phyloP scores from a whole-genome alignment of 352 stramenopile species.

The Globisporangium cederbergense region DNA sequence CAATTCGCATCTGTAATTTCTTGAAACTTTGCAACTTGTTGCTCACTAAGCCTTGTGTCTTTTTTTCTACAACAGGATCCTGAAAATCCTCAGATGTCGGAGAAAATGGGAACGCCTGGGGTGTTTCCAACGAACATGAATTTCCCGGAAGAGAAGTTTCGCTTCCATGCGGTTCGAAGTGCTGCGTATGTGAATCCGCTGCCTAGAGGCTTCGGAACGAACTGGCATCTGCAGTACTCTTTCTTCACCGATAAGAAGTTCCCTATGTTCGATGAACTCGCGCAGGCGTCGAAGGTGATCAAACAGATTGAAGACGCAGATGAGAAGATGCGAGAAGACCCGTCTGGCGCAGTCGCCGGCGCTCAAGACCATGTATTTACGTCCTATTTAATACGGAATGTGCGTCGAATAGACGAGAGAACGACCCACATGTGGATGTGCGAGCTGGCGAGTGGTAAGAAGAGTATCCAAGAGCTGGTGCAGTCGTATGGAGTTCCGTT shows the following conservation, averaged over 20 bases:
- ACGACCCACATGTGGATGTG: conserved; percentile 80
- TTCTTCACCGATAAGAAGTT: conserved; percentile 79
- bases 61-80: conserved; percentile 36
- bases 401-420: conserved; percentile 74
- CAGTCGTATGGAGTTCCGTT: conserved; percentile 78
- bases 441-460: conserved; percentile 60
- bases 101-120: conserved; percentile 67
- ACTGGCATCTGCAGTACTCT: conserved; percentile 85
- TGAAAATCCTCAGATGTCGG: conserved; percentile 58
- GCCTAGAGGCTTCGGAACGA: conserved; percentile 68
- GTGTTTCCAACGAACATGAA: conserved; percentile 74
- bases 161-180: conserved; percentile 64
- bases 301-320: conserved; percentile 24
- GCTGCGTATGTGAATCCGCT: conserved; percentile 74
- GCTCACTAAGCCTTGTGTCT: neutral
- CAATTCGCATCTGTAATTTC: neutral
- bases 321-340: conserved; percentile 3
- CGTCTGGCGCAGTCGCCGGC: neutral
- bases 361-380: conserved; percentile 59
- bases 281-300: conserved; percentile 49
- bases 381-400: conserved; percentile 80
- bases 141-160: conserved; percentile 82
- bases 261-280: conserved; percentile 67
- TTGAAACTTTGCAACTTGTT: neutral
- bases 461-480: conserved; percentile 66